Evolutionary conservation across 2,329 filamentous ascomycete genomes (phyloP), one percentile per base, ranked within the genome.

Genomic region (Hymenoscyphus scutula): DNA sequence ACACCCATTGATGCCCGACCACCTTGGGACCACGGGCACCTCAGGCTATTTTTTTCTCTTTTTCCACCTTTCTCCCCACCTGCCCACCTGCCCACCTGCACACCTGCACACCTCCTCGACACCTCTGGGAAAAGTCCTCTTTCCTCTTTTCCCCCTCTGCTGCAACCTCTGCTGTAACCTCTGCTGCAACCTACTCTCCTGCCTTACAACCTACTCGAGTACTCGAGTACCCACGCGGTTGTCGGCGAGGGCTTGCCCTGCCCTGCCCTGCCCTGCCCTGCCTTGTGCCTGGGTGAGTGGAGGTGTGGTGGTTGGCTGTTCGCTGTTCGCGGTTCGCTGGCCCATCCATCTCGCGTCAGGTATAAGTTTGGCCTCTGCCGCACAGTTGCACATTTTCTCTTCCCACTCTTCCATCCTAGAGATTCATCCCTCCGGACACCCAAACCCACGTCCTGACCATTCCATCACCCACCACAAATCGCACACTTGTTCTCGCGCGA

Each of bases 1-100:
- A 63, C n/a, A n/a, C n/a, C 62, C 62, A 69, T 71, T 70, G 66
- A 68, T 72, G 69, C 70, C 69, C 70, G 66, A 71, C 65, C 15
- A 58, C 25, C 56, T 38, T 58, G 56, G 56, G 45, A 48, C 41
- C 8, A 48, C n/a, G 11, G 37, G 10, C 13, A 29, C 25, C 17
- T 67, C 65, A 69, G 66, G 67, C 68, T 69, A 19, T 65, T 64
- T 61, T 64, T 32, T 30, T 54, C 48, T 56, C 25, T 19, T 60
- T n/a, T 8, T 25, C 19, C 34, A 17, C 45, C 19, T n/a, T 17
- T n/a, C 23, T 45, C 17, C n/a, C 38, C n/a, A 19, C 8, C 23
- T 41, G 2, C 38, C 4, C 32, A 34, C 32, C 32, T 10, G 7
- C 8, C 32, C 8, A 6, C 32, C 56, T 29, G 56, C 10, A 15